Evolutionary conservation across 1,284 basidiomycete species (phyloP), one percentile per base, ranked within the genome.

Genomic region (Pascua guehoae): DNA sequence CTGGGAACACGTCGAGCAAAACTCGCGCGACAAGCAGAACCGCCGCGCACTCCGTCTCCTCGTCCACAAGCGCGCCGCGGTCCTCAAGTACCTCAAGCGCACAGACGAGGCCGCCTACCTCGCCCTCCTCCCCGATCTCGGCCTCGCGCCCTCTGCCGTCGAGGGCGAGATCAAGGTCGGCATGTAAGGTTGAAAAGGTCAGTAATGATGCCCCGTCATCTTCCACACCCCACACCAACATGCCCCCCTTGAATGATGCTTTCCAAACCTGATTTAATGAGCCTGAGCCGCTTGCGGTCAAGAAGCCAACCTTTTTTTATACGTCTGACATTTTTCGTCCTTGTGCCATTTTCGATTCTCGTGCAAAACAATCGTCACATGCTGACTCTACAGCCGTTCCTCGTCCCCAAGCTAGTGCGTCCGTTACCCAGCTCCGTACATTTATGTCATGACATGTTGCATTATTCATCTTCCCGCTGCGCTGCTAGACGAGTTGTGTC

Each of bases 101-200:
- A 77, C 81, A 40, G 81, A 87, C 65, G 82, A 84, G 48, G 81
- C 83, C 59, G 83, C 89, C 55, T 97, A 95, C 70, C 86, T 90
- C 58, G 78, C 74, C 16, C 75, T 91, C 40, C 80, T 98, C 54
- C 80, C 82, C 41, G 85, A 87, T 57, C 79, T 95, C 37, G 94
- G 88, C 2, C 74, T 97, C 48, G 86, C 92, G 66, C 81, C 84
- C 24, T 81, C 82, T 62, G 86, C 87, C 24, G 89, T 97, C 7
- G 92, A 96, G 77, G 93, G 93, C 47, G 93, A 97, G 73, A 78
- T 96, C 42, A 81, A 86, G 56, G 81, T 89, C 40, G 54, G 57
- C 48, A 58, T 67, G 52, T 62, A 59, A 64, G 16, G 24, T 32
- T 32, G 7, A 32, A 32, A 32, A 32, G 24, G 60, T 62, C 18